A percentile compares a stretch with the other conserved stretches of the same genome.
These are phyloP conservation scores for Ophiostoma perfectum DNA, from an alignment of 2,329 filamentous ascomycete species.

Conservation along the genomic window DNA sequence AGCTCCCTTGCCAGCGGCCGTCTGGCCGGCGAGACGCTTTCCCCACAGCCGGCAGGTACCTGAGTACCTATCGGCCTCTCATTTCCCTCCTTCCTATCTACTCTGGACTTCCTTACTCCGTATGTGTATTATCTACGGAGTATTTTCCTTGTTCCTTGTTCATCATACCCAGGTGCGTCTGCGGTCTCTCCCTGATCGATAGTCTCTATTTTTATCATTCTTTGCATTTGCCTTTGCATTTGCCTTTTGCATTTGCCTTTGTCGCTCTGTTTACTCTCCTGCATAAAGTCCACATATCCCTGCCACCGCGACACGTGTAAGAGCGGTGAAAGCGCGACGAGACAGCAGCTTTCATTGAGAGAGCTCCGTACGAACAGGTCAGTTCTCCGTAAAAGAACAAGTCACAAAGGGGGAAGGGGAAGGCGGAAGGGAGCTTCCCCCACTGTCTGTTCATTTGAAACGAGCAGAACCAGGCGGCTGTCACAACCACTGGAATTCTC, in stretches of 20 bases:
- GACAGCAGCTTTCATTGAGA: too few relatives aligned
- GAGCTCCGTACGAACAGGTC: too few relatives aligned
- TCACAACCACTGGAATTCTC: neutral
- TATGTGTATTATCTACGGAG: neutral
- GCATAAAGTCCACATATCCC: neutral
- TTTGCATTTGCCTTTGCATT: too few relatives aligned
- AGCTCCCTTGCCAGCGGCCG: neutral
- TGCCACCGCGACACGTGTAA: neutral
- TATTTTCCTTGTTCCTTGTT: too few relatives aligned
- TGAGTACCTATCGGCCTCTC: neutral
- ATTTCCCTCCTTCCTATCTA: neutral
- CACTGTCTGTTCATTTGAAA: neutral
- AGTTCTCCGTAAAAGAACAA: too few relatives aligned
- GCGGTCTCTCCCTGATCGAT: too few relatives aligned
- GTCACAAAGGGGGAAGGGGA: neutral
- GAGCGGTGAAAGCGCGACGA: neutral
- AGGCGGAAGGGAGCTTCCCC: neutral
- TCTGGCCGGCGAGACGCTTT: slow-evolving; percentile 7
- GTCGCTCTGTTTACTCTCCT: neutral
- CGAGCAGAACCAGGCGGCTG: neutral
- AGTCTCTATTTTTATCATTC: neutral
- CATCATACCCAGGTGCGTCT: too few relatives aligned
- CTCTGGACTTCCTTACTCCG: neutral
- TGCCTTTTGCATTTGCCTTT: too few relatives aligned
- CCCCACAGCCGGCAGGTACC: too few relatives aligned